A percentile compares a stretch with the other conserved stretches of the same genome.
Evolutionary conservation across 1,284 basidiomycete genomes (phyloP).

Genomic region (Puccinia hordei): DNA sequence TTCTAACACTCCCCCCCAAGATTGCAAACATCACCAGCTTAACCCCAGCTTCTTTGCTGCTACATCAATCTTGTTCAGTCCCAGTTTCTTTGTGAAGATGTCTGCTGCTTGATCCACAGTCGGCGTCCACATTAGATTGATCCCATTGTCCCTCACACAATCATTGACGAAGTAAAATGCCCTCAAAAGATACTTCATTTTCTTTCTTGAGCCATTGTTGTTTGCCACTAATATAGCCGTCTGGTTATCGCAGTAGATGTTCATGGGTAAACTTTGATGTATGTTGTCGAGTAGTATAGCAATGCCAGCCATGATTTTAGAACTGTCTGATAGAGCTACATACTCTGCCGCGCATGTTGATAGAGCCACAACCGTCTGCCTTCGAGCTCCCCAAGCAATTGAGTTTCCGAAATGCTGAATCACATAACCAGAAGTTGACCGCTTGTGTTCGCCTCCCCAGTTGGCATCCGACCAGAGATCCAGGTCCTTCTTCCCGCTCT

Average conservation of each 20-base stretch:
- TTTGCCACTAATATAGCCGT: background rate
- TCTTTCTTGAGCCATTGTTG: background rate
- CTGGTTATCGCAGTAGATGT: background rate
- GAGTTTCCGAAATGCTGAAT: background rate
- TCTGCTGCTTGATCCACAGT: background rate
- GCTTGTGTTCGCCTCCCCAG: constrained; percentile 14
- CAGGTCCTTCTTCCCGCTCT: no score
- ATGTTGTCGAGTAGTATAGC: background rate
- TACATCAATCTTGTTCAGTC: background rate
- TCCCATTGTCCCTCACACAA: background rate
- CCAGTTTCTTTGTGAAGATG: background rate
- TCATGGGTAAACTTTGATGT: background rate
- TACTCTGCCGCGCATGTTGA: background rate
- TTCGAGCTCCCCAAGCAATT: background rate
- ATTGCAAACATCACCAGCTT: background rate
- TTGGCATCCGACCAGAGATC: constrained; percentile 22
- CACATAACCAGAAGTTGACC: background rate
- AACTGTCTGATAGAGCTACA: background rate
- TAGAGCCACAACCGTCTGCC: constrained; percentile 5
- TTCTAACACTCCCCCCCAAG: background rate
- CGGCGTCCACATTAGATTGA: background rate
- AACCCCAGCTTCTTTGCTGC: background rate
- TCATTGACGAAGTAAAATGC: background rate
- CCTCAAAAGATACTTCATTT: background rate
- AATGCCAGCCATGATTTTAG: background rate